Base-by-base conservation (phyloP, 306 rosid genomes). In the Vicia faba region DNA sequence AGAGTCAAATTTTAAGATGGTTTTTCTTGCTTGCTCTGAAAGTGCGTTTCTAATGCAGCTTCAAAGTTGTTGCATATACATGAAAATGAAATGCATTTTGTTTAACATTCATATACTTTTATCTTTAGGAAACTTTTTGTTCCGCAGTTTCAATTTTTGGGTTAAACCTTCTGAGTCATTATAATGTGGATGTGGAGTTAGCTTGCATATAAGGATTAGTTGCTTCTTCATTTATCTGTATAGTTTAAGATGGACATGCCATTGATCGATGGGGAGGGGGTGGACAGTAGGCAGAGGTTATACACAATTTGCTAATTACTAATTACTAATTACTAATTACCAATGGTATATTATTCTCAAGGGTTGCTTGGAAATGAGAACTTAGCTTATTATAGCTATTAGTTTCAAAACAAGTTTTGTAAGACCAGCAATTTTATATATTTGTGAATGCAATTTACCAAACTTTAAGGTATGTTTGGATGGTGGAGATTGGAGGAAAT, bases 201-300 rank as follows among this genome's bases (percentile, higher is more conserved):
- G 48, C 44, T 33, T 43, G 25, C 16, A 69, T 35, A 69, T 18
- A 20, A 19, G 41, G 55, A n/a, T 51, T 58, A 61, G 43, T 54
- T 31, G 49, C 49, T 61, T 68, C 60, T 50, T 69, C 75, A 39
- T 75, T 75, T 50, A 51, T 69, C 18, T 57, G 5, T 26, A 18
- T 57, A 36, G 26, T n/a, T 64, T 26, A 8, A 43, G 70, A 75
- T 7, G 63, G 16, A 68, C 40, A 61, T 25, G 41, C 20, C 25
- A 51, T 16, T 50, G 43, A 14, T 13, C 41, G n/a, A n/a, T 48
- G 54, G 54, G 39, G 44, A 38, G 41, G 11, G 18, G 49, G 38
- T 15, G 70, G 64, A 25, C 7, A 8, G 31, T 57, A 35, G 44
- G 56, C 33, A 43, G 36, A 43, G 45, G 39, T 57, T 44, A 44